Conservation (phyloP, 163 green algal species). For the Chlorella variabilis region DNA sequence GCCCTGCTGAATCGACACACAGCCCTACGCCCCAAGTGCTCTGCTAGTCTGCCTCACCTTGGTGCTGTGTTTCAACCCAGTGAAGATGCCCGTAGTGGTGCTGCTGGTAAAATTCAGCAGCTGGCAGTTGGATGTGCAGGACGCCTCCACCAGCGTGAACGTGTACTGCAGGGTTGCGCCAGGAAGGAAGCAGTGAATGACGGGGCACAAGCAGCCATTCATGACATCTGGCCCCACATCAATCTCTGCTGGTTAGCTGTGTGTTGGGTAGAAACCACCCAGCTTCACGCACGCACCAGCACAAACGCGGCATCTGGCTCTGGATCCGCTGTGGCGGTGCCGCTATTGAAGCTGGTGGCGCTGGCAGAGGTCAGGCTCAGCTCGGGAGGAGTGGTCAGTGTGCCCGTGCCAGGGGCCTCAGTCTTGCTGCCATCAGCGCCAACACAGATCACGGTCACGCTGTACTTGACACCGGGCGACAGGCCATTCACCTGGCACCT, state of each 20-base stretch:
- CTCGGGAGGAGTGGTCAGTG: background rate
- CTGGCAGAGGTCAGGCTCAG: background rate
- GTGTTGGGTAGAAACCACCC: background rate
- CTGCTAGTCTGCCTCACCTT: background rate
- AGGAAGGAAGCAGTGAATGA: background rate
- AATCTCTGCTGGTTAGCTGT: too few relatives aligned
- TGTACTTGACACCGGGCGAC: background rate
- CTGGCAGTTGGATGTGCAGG: background rate
- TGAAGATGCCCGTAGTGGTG: background rate
- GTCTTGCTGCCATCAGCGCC: background rate
- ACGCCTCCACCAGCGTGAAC: background rate
- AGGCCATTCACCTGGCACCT: too few relatives aligned
- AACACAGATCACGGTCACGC: background rate
- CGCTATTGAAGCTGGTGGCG: background rate
- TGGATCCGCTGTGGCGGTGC: background rate
- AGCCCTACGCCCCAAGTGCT: too few relatives aligned
- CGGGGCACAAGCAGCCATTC: too few relatives aligned
- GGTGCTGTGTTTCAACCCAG: background rate
- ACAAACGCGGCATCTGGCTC: background rate
- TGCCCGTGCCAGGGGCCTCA: background rate
- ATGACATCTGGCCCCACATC: background rate
- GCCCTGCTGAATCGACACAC: too few relatives aligned
- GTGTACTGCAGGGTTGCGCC: slow-evolving; percentile 4
- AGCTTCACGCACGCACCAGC: background rate
- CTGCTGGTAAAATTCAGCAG: background rate